phyloP scores from a whole-genome alignment of 2,329 filamentous ascomycete genomes.

The Xylaria arbuscula region DNA sequence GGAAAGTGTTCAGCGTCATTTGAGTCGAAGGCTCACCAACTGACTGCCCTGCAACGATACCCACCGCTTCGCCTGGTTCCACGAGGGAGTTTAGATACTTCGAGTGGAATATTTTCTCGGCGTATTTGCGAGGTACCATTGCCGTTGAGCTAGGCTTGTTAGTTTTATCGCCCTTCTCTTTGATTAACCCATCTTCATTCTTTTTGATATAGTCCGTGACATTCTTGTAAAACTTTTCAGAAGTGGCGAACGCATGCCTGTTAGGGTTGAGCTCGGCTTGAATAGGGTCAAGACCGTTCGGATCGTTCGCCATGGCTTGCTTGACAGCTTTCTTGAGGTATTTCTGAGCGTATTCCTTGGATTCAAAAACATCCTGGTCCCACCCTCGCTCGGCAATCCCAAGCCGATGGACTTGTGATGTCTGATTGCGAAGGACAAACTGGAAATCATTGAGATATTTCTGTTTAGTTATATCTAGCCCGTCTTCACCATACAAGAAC shows the following conservation, averaged over 20 bases:
- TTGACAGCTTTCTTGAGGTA: constrained; percentile 87
- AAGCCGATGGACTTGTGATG: constrained; percentile 81
- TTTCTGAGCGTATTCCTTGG: constrained; percentile 72
- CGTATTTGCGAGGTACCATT: constrained; percentile 69
- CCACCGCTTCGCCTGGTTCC: constrained; percentile 95
- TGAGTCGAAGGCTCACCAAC: constrained; percentile 97
- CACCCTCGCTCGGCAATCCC: constrained; percentile 67
- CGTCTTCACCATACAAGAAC: constrained; percentile 97
- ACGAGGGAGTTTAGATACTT: constrained; percentile 94
- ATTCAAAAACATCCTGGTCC: constrained; percentile 57
- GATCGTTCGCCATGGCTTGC: constrained; percentile 67
- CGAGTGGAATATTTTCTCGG: constrained; percentile 85
- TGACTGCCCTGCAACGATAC: constrained; percentile 95
- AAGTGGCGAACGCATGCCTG: constrained; percentile 84
- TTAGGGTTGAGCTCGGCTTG: constrained; percentile 78
- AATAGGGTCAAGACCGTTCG: constrained; percentile 78
- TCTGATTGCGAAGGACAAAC: constrained; percentile 87
- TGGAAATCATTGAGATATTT: constrained; percentile 91
- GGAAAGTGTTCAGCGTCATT: constrained; percentile 99
- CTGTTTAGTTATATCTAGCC: constrained; percentile 92
- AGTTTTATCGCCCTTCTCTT: constrained; percentile 58
- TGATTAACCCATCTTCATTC: constrained; percentile 74
- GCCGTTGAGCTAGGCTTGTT: constrained; percentile 43
- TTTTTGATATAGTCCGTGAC: constrained; percentile 81
- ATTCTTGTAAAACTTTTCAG: constrained; percentile 82